Evolutionary conservation across 2,329 filamentous ascomycete species (phyloP).

Genomic region (Apiospora malaysiana): DNA sequence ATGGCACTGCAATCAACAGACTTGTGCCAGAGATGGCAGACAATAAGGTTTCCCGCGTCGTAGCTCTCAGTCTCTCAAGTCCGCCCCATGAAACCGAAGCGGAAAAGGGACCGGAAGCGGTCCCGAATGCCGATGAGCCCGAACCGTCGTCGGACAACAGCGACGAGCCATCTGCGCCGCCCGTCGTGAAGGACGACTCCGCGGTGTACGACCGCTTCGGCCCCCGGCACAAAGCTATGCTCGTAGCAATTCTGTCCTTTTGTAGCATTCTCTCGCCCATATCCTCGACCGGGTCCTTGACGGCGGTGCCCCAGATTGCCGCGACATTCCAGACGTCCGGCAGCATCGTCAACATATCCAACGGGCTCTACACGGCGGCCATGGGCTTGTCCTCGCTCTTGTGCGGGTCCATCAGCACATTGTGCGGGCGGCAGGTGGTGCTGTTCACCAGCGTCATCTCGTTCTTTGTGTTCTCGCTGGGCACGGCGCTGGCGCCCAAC

Average conservation of each 20-base stretch:
- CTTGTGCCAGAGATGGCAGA: neutral
- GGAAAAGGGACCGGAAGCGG: neutral
- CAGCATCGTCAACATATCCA: slow-evolving; percentile 43
- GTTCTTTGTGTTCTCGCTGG: slow-evolving; percentile 40
- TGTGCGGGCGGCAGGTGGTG: slow-evolving; percentile 39
- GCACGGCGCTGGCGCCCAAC: slow-evolving; percentile 39
- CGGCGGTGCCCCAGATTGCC: slow-evolving; percentile 23
- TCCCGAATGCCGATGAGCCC: neutral
- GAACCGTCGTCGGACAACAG: neutral
- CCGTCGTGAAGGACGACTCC: neutral
- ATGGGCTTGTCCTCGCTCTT: slow-evolving; percentile 46
- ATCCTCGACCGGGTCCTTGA: neutral
- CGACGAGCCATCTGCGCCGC: neutral
- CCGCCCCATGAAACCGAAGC: neutral
- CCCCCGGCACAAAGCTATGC: neutral
- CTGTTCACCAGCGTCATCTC: slow-evolving; percentile 41
- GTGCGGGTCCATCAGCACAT: slow-evolving; percentile 40
- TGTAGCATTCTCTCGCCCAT: slow-evolving; percentile 13
- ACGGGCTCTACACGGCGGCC: slow-evolving; percentile 43
- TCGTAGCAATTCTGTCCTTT: slow-evolving; percentile 3
- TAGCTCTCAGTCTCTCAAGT: neutral
- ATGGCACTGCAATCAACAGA: neutral
- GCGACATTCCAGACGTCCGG: slow-evolving; percentile 20
- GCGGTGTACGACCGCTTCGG: slow-evolving; percentile 1
- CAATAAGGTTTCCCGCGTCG: neutral